Evolutionary conservation across 805 yeast genomes (phyloP).

Genomic region (Clavispora vitiphila): DNA sequence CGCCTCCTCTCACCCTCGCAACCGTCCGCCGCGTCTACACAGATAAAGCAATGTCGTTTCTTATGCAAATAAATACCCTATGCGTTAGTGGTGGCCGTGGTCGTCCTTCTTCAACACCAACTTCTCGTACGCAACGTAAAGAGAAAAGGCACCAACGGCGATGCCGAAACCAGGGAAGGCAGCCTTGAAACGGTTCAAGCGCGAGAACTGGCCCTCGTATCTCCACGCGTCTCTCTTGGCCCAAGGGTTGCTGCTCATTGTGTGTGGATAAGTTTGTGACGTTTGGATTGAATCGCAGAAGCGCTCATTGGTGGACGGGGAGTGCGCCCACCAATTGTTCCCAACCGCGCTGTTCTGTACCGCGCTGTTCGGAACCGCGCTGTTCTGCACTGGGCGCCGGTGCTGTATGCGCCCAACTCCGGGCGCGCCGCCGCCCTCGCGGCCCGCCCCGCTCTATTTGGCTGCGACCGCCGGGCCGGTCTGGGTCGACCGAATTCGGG

Average conservation of each 20-base stretch:
- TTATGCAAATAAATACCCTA: conserved; percentile 2
- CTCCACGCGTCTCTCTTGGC: conserved; percentile 82
- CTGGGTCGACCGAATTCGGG: no score
- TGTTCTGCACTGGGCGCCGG: no score
- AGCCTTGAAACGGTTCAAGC: conserved; percentile 61
- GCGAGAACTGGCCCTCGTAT: conserved; percentile 75
- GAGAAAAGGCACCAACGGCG: conserved; percentile 70
- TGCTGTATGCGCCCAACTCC: not conserved
- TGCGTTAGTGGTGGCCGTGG: conserved; percentile 19
- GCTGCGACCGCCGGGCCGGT: not conserved
- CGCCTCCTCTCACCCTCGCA: no score
- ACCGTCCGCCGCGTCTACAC: no score
- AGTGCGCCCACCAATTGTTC: conserved; percentile 6
- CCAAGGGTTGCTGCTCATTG: conserved; percentile 24
- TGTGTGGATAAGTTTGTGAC: conserved; percentile 1
- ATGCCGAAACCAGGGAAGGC: conserved; percentile 78
- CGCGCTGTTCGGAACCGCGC: no score
- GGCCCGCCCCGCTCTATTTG: no score
- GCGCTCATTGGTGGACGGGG: conserved; percentile 15
- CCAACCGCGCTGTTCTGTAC: no score
- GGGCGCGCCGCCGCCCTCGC: not conserved
- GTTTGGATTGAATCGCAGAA: conserved; percentile 3
- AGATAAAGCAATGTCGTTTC: not conserved
- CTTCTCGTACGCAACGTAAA: conserved; percentile 60
- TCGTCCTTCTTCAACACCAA: conserved; percentile 35